Percentiles rank a stretch among this genome's conserved stretches.
Evolutionary conservation across 2,329 filamentous ascomycete species (phyloP).

Genomic region (Colletotrichum kahawae): DNA sequence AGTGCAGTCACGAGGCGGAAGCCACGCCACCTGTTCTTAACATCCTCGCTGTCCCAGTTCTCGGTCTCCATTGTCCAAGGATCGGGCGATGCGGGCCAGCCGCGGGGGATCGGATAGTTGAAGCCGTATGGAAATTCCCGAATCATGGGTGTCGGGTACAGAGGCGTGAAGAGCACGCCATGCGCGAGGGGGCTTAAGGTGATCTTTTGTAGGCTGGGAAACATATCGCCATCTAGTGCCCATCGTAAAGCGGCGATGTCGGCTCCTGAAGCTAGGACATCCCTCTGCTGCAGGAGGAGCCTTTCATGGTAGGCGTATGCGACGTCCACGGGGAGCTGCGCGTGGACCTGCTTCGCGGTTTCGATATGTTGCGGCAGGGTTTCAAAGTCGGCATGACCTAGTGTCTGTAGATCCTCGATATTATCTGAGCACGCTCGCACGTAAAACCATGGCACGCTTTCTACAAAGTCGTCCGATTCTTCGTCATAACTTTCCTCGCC

Average conservation of each 20-base stretch:
- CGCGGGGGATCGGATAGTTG: constrained; percentile 40
- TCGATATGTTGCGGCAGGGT: not conserved
- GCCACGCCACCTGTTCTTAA: constrained; percentile 32
- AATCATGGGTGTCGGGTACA: constrained; percentile 48
- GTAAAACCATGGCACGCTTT: not conserved
- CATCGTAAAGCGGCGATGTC: constrained; percentile 36
- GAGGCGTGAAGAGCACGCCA: constrained; percentile 35
- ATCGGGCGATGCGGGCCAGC: constrained; percentile 27
- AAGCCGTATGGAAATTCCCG: constrained; percentile 42
- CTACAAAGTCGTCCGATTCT: not conserved
- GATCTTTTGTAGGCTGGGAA: constrained; percentile 39
- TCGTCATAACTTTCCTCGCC: not conserved
- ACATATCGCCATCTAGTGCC: constrained; percentile 29
- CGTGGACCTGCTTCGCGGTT: not conserved
- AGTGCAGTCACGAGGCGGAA: constrained; percentile 32
- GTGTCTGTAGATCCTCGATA: not conserved
- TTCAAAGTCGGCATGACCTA: not conserved
- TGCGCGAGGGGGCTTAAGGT: constrained; percentile 44
- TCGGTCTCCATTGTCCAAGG: not conserved
- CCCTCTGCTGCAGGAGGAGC: not conserved
- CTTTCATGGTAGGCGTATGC: not conserved
- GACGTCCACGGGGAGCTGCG: not conserved
- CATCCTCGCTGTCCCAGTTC: constrained; percentile 9
- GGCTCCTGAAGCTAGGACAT: constrained; percentile 10
- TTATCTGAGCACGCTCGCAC: not conserved